A percentile compares a stretch with the other conserved stretches of the same genome.
Evolutionary conservation across 1,139 yeast species (phyloP).

Genomic region (Wickerhamiella infanticola): DNA sequence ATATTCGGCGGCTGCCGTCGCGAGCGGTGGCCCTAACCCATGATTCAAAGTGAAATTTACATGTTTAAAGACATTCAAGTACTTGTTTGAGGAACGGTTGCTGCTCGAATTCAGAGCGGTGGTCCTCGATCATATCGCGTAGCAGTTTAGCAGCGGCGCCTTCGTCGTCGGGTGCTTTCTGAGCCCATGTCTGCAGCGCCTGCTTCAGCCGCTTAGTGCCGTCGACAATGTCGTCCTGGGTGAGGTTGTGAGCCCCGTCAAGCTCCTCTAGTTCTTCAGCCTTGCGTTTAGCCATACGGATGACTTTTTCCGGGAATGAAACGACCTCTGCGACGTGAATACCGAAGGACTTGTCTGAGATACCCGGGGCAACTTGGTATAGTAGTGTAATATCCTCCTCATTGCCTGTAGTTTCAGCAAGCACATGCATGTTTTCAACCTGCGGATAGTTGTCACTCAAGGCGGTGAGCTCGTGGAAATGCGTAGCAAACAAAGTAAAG

Average conservation of each 20-base stretch:
- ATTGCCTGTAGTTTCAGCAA: slow-evolving; percentile 42
- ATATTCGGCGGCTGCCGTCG: too few species aligned
- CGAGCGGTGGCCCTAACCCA: too few species aligned
- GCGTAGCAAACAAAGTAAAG: slow-evolving; percentile 87
- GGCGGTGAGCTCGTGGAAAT: slow-evolving; percentile 86
- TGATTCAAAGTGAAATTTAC: too few species aligned
- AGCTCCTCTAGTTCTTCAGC: slow-evolving; percentile 74
- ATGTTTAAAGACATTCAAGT: slow-evolving; percentile 2
- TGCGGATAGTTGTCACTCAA: slow-evolving; percentile 41
- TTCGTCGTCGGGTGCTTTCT: slow-evolving; percentile 4
- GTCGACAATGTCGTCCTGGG: slow-evolving; percentile 1
- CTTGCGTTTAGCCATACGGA: slow-evolving; percentile 88
- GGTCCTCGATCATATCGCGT: slow-evolving; percentile 4
- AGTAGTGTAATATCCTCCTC: slow-evolving; percentile 61
- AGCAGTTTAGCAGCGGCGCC: slow-evolving; percentile 6
- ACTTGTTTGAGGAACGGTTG: slow-evolving; percentile 10
- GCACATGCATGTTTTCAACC: slow-evolving; percentile 80
- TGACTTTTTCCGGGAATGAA: slow-evolving; percentile 74
- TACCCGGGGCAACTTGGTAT: slow-evolving; percentile 84
- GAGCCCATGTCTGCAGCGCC: slow-evolving; percentile 9
- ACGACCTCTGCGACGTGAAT: slow-evolving; percentile 95
- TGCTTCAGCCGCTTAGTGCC: slow-evolving; percentile 7
- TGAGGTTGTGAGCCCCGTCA: slow-evolving; percentile 28
- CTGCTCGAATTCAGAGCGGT: slow-evolving; percentile 6
- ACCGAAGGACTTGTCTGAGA: slow-evolving; percentile 90